Evolutionary conservation across 768 basidiomycete genomes (phyloP), one percentile per base, ranked within the genome.

Genomic region (Termitomyces sp.): DNA sequence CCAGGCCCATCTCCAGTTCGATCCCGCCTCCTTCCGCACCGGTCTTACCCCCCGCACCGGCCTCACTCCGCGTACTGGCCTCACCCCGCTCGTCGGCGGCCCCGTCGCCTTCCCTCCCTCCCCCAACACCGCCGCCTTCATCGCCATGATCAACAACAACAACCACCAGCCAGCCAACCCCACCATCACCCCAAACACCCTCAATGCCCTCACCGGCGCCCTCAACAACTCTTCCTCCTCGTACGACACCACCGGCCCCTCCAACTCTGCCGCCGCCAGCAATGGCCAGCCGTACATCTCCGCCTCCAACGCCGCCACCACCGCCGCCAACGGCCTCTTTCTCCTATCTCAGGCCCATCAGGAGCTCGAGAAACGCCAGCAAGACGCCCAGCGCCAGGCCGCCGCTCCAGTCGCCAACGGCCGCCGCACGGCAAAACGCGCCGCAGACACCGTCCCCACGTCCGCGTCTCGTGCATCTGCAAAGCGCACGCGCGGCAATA

Each of bases 341-440:
- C 78, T 98, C 49, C 85, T 98, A 54, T 89, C 87, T 1, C 94
- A 98, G 73, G 95, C 94, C 28, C 94, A 97, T 68, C 94, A 97
- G 70, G 94, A 96, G 77, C 84, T 97, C 59, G 92, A 91, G 38
- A 96, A 95, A 75, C 85, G 92, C n/a, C 94, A 96, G 71, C 94
- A 96, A 71, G 90, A 92, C 69, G 86, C 87, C 0, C 85, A 88
- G 67, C 81, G 86, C 62, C 62, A 63, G 48, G 82, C 84, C 35
- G 54, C 65, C 22, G 66, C 69, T 3, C 61, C 69, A 30, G 67
- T 70, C 46, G 66, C 74, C 24, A 67, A 64, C 20, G 72, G 70
- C 53, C 83, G 83, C 65, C 83, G 89, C 44, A 81, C 82, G 2
- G 76, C 83, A 8, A 93, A 92, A 72, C 85, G 90, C 66, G 92